Base-by-base conservation (phyloP, 257 asterid genomes). In the Catharanthus roseus region DNA sequence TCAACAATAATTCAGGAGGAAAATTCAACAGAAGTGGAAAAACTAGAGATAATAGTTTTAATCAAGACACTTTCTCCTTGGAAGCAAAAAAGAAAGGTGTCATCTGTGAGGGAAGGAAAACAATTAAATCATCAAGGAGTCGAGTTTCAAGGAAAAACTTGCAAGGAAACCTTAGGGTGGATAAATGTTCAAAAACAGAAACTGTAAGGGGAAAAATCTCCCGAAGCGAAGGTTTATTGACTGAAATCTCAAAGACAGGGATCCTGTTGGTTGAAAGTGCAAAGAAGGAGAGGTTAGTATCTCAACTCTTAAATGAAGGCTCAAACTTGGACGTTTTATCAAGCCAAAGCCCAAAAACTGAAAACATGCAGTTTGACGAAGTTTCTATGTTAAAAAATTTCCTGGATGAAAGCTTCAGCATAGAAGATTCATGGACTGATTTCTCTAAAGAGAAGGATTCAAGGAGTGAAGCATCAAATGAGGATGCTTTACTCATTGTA, bases 221-320 rank as follows among this genome's bases (percentile, higher is more conserved):
- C 16, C 75, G 77, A 29, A 68, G 72, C 69, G 72, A 77, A 69
- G 73, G 71, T 3, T 69, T 42, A 18, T 3, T 49, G 34, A 71
- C 78, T 19, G 78, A 60, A 45, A 62, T 68, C 53, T 70, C 78
- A 33, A 72, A 77, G 68, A 71, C 77, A 26, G 74, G 77, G 57
- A 72, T 57, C 74, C 51, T 75, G 54, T 66, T 78, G 29, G 71
- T 74, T n/a, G 83, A 80, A 68, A 80, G 53, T 2, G 73, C 57
- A 24, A 71, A 42, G 55, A 76, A 70, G 42, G 80, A 74, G 55
- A 71, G 67, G n/a, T 21, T 53, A 24, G 26, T 68, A 69, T 44
- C 34, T 66, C 63, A 77, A 73, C 31, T 78, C 68, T 75, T 47
- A 33, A 71, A 78, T 49, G 67, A 44, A 55, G 65, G 67, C 38